phyloP scores from a whole-genome alignment of 257 asterid genomes.

The Solanum medicagineum region DNA sequence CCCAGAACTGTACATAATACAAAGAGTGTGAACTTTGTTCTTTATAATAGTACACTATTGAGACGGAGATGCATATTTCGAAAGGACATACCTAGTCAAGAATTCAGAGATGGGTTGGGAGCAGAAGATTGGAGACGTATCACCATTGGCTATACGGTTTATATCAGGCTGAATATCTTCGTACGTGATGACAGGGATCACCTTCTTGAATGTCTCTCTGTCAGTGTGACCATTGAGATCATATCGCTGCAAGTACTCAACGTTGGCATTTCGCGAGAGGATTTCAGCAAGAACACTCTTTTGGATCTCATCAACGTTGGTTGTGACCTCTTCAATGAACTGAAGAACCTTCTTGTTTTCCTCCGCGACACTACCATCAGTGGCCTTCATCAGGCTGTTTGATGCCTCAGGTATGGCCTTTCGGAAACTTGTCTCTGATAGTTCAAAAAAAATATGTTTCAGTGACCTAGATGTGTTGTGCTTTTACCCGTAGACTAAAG shows the following conservation, averaged over 20 bases:
- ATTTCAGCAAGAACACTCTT: conserved; percentile 25
- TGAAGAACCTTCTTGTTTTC: conserved; percentile 11
- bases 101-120: conserved; percentile 29
- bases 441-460: background rate
- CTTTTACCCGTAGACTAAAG: background rate
- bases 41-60: background rate
- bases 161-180: conserved; percentile 22
- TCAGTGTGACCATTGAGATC: conserved; percentile 18
- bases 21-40: background rate
- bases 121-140: conserved; percentile 20
- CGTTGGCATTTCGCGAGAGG: conserved; percentile 14
- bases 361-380: background rate
- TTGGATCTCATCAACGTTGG: conserved; percentile 18
- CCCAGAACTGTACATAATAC: background rate
- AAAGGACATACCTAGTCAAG: conserved; percentile 13
- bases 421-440: background rate
- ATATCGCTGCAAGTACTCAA: conserved; percentile 18
- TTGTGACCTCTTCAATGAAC: conserved; percentile 22
- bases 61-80: background rate
- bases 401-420: conserved; percentile 14
- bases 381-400: background rate
- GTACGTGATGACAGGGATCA: conserved; percentile 23
- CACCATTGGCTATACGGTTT: conserved; percentile 19
- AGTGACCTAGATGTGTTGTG: background rate
- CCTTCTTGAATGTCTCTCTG: conserved; percentile 22